These are phyloP conservation scores for Trichoderma sp. DNA, from an alignment of 2,329 filamentous ascomycete genomes.

Conservation along the genomic window DNA sequence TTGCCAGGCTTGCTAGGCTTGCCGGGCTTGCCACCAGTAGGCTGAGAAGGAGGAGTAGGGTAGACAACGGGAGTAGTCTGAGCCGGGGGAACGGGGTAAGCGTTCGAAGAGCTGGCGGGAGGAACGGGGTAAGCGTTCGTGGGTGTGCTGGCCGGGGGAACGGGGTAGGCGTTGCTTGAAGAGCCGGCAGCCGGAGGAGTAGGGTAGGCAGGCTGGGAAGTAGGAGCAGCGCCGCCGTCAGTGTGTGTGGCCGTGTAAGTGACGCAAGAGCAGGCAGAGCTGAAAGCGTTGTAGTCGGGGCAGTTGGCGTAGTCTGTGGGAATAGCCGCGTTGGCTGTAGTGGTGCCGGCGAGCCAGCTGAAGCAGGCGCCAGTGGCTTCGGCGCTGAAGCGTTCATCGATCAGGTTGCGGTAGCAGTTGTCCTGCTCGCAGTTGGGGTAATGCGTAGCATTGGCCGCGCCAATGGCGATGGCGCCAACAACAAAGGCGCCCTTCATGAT, in stretches of 20 bases:
- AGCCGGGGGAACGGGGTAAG: slow-evolving; percentile 23
- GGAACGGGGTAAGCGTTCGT: slow-evolving; percentile 26
- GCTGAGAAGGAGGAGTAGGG: neutral
- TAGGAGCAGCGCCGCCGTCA: slow-evolving; percentile 23
- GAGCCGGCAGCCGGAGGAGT: neutral
- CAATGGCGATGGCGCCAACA: slow-evolving; percentile 37
- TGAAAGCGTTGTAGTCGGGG: slow-evolving; percentile 23
- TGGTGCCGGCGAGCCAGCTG: slow-evolving; percentile 34
- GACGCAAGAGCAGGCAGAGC: slow-evolving; percentile 43
- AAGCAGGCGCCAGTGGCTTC: slow-evolving; percentile 37
- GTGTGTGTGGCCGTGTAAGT: slow-evolving; percentile 38
- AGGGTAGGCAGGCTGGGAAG: slow-evolving; percentile 15
- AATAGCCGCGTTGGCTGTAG: slow-evolving; percentile 31
- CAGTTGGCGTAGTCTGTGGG: slow-evolving; percentile 38
- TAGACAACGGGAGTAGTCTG: slow-evolving; percentile 1
- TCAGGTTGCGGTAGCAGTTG: slow-evolving; percentile 41
- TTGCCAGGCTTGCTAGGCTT: neutral
- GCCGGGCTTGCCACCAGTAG: neutral
- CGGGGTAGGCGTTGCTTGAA: slow-evolving; percentile 27
- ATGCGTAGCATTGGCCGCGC: slow-evolving; percentile 31
- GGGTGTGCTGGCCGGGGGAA: slow-evolving; percentile 25
- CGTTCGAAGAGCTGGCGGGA: slow-evolving; percentile 25
- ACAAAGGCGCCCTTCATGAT: slow-evolving; percentile 39
- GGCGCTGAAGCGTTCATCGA: slow-evolving; percentile 35
- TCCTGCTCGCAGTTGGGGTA: slow-evolving; percentile 36